Conservation (phyloP, 148 eudicot species). For the Rhododendron kiyosumense region DNA sequence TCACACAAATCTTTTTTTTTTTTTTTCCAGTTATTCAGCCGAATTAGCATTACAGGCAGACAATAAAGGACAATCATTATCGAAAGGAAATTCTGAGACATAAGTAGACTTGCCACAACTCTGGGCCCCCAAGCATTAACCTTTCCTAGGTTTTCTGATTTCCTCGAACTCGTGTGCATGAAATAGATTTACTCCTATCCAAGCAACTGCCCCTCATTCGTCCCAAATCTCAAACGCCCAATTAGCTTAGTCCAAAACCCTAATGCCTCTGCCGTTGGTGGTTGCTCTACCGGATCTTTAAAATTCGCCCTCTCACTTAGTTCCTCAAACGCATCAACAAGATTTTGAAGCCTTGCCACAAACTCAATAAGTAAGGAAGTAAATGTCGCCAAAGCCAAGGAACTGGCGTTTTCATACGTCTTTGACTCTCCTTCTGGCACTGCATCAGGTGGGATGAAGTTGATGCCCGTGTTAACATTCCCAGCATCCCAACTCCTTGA, state of each 20-base stretch:
- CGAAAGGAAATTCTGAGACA: not conserved
- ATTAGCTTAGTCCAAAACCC: constrained; percentile 31
- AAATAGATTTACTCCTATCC: constrained; percentile 5
- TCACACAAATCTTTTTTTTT: not conserved
- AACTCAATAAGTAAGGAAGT: constrained; percentile 68
- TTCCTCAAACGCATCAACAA: constrained; percentile 62
- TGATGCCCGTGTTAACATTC: constrained; percentile 1
- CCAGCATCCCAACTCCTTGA: constrained; percentile 29
- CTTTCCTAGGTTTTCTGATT: not conserved
- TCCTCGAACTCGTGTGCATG: not conserved
- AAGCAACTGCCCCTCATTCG: constrained; percentile 22
- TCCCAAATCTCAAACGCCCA: constrained; percentile 12
- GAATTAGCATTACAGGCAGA: not conserved
- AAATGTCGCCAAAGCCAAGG: constrained; percentile 70
- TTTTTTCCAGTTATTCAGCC: not conserved
- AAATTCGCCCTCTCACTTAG: constrained; percentile 64
- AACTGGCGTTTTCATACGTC: constrained; percentile 68
- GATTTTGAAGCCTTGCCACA: constrained; percentile 74
- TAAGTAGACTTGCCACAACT: not conserved
- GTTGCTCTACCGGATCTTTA: constrained; percentile 35
- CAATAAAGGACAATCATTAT: not conserved
- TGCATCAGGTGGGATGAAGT: constrained; percentile 14
- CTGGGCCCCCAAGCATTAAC: not conserved
- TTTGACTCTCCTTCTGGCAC: constrained; percentile 36
- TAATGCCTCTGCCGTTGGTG: not conserved